Base-by-base conservation (phyloP, 129 eudicot genomes). In the Sambucus nigra region DNA sequence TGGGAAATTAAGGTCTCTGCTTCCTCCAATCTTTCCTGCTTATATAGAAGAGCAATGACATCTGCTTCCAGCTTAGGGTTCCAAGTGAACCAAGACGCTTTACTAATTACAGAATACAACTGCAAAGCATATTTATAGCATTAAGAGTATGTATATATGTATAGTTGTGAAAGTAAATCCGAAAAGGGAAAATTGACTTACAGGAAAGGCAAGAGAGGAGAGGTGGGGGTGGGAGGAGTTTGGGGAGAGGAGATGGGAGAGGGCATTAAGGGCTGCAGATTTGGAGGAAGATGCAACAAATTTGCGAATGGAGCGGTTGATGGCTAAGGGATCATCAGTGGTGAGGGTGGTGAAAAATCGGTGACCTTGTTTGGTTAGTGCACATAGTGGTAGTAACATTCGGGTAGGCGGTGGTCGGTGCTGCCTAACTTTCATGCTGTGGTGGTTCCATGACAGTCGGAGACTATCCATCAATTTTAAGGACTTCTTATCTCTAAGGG, bases 31-130 rank as follows among this genome's bases (percentile, higher is more conserved):
- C 70, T 71, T 49, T 73, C 77, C 56, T 75, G 78, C 28, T 71
- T 73, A 75, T 66, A 64, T 7, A 84, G 56, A 29, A 76, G 67
- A 48, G 95, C 94, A 28, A 88, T 69, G 33, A 88, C 61, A 55
- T 80, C 85, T 2, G 96, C 91, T 5, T 64, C 76, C 14, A 88
- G 73, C 69, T 80, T 88, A 23, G 87, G 63, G 41, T 88, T 88
- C 97, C 95, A 88, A 48, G 53, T 57, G 61, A 88, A 84, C 97
- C 95, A 88, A 8, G 83, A 47, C 22, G 73, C 75, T 81, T 57
- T 71, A 56, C 71, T 71, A 52, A 88, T 84, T 32, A 48, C 54
- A 32, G 51, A 39, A 66, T 84, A 88, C 72, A 88, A 35, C 97
- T 88, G 81, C 84, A 74, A n/a, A 62, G 41, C 31, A 56, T 14